These are phyloP conservation scores for Biscogniauxia mediterranea DNA, from an alignment of 2,329 filamentous ascomycete species.

Conservation along the genomic window DNA sequence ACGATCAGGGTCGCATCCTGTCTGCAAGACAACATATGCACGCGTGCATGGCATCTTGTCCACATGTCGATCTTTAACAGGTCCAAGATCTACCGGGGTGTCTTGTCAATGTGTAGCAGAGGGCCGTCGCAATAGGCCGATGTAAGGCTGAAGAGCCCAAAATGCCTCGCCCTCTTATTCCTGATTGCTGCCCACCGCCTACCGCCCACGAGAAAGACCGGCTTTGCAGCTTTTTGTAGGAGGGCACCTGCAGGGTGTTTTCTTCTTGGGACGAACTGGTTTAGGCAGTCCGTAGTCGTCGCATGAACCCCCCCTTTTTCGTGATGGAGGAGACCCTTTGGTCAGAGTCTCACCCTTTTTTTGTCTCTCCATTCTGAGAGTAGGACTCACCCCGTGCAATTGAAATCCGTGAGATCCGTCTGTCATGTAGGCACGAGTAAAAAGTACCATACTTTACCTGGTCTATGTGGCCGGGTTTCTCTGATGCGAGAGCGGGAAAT, in stretches of 20 bases:
- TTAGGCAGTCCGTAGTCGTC: constrained; percentile 1
- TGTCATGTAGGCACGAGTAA: background rate
- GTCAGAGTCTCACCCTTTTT: background rate
- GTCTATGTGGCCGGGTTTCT: background rate
- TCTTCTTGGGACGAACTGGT: background rate
- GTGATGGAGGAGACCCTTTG: background rate
- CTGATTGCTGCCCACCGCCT: constrained; percentile 17
- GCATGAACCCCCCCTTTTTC: background rate
- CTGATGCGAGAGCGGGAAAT: background rate
- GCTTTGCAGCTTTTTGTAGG: constrained; percentile 5
- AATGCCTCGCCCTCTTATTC: constrained; percentile 18
- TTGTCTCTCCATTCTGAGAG: background rate
- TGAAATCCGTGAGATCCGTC: constrained; percentile 6
- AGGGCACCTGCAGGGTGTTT: background rate
- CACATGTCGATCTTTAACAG: constrained; percentile 35
- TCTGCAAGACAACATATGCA: constrained; percentile 19
- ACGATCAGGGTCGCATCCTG: constrained; percentile 22
- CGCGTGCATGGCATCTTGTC: constrained; percentile 24
- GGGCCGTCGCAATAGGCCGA: constrained; percentile 14
- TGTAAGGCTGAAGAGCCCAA: constrained; percentile 7
- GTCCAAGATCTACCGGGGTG: constrained; percentile 28
- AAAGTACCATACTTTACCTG: background rate
- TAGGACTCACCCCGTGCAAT: background rate
- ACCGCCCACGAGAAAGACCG: background rate
- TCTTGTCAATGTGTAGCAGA: constrained; percentile 13